Conservation (phyloP, 2,329 filamentous ascomycete species). For the Aspergillus tanneri region DNA sequence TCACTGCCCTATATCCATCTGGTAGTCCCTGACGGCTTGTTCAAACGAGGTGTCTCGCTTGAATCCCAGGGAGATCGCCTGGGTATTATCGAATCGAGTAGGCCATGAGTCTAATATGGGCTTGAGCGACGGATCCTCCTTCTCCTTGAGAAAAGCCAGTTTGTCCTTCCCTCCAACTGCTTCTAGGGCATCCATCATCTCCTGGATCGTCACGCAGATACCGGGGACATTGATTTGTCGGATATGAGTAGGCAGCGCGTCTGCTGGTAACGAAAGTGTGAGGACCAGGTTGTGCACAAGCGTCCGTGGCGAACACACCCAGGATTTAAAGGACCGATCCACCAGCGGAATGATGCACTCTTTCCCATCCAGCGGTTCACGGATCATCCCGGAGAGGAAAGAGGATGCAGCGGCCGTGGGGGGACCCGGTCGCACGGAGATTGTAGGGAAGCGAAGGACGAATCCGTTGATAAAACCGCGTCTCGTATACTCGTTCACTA, state of each 20-base stretch:
- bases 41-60: constrained; percentile 54
- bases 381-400: constrained; percentile 63
- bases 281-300: constrained; percentile 56
- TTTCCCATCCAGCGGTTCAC: constrained; percentile 60
- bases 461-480: constrained; percentile 59
- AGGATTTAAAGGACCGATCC: constrained; percentile 51
- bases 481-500: constrained; percentile 64
- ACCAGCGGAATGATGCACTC: constrained; percentile 55
- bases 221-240: constrained; percentile 61
- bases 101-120: constrained; percentile 59
- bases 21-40: constrained; percentile 57
- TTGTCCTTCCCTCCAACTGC: constrained; percentile 56
- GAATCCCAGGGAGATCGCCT: constrained; percentile 54
- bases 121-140: constrained; percentile 51
- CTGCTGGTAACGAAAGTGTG: constrained; percentile 46
- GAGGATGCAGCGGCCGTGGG: constrained; percentile 63
- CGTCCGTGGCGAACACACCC: constrained; percentile 55
- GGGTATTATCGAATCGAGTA: constrained; percentile 54
- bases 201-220: constrained; percentile 51
- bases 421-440: constrained; percentile 60
- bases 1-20: constrained; percentile 32
- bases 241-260: constrained; percentile 44
- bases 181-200: constrained; percentile 58
- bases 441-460: constrained; percentile 59
- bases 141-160: constrained; percentile 52